Evolutionary conservation across 2,329 filamentous ascomycete genomes (phyloP).

Genomic region (Metarhizium anisopliae): DNA sequence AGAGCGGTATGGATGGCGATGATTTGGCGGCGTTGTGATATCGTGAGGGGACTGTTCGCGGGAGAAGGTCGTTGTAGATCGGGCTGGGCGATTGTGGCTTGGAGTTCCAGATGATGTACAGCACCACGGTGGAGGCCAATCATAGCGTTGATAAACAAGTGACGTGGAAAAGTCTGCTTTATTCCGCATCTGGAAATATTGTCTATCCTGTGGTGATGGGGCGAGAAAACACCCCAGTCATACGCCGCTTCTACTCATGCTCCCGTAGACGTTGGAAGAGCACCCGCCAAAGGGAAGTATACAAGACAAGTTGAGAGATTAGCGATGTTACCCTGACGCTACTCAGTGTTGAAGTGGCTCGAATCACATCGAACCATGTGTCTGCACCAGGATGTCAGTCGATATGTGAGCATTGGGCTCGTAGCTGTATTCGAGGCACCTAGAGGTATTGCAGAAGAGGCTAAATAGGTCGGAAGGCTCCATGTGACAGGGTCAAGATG

Average conservation of each 20-base stretch:
- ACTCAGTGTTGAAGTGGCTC: no score
- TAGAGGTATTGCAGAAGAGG: no score
- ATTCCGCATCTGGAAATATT: background rate
- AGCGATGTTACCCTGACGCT: no score
- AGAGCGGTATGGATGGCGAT: conserved; percentile 24
- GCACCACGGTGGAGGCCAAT: background rate
- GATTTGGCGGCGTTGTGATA: conserved; percentile 23
- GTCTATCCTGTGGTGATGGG: background rate
- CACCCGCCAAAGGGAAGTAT: background rate
- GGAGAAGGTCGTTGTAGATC: background rate
- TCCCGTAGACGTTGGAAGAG: no score
- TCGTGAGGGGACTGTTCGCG: conserved; percentile 2
- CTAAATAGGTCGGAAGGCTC: no score
- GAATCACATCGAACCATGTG: no score
- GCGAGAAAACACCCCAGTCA: background rate
- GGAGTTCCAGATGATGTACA: background rate
- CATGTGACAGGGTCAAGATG: no score
- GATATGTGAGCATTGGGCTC: no score
- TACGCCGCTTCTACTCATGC: no score
- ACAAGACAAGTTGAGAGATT: background rate
- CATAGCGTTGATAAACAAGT: background rate
- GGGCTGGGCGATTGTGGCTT: background rate
- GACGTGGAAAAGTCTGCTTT: background rate
- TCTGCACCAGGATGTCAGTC: no score
- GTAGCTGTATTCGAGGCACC: no score